Evolutionary conservation across 2,329 filamentous ascomycete genomes (phyloP), one percentile per base, ranked within the genome.

Genomic region (Fusarium domesticum): DNA sequence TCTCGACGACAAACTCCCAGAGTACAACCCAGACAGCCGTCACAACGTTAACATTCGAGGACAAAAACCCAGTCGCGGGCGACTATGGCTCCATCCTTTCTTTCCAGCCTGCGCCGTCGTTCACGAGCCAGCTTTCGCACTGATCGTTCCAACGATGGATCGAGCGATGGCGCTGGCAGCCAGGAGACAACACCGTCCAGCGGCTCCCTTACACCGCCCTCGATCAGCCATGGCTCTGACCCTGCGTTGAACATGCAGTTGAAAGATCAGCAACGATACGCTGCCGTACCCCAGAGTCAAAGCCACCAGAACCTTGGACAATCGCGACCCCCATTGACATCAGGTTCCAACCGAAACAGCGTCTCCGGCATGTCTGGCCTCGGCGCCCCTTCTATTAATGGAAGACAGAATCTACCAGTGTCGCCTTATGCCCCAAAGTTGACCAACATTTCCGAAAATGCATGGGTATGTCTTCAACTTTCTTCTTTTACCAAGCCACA

Each of bases 351-450:
- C 63, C 76, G 84, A 56, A 72, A 79, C 57, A 88, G 84, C 61
- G 78, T 86, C 18, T 76, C 76, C 23, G 80, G 80, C 48, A 82
- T 83, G 77, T 71, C 78, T 20, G 81, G 82, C 20, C 62, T 84
- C 37, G 80, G 79, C 15, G 74, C 78, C 18, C 76, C 78, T 18
- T 68, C 74, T 18, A 64, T 73, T 19, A 76, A 73, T 56, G 77
- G 78, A 48, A 79, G 77, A 61, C 74, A 70, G 43, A 76, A 72
- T 51, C 69, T 79, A 50, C 80, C 85, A 6, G 78, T 83, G 15
- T 96, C 90, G 42, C 82, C 85, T 34, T 92, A 88, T 68, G 87
- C 89, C 20, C 91, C 92, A 18, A 81, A 82, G 57, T 80, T 96
- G 31, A 71, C 84, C 34, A 96, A 91, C 25, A 74, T 96, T 31